Base-by-base conservation (phyloP, 2,329 filamentous ascomycete genomes). In the Pyrenochaeta sp. region DNA sequence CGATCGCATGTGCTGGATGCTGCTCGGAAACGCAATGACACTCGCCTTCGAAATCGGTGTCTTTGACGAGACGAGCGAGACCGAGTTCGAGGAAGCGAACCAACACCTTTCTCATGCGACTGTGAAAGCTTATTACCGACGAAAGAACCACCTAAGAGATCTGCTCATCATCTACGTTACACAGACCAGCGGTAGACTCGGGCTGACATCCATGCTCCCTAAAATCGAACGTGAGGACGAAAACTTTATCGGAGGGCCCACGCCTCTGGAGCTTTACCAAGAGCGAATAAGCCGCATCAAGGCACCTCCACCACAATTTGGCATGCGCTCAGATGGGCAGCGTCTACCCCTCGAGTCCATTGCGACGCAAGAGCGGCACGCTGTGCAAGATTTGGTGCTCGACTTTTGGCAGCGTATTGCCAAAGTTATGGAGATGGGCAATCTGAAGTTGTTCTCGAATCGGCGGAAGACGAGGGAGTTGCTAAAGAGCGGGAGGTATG, bases 1-100 rank as follows among this genome's bases (percentile, higher is more conserved):
- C 58, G 94, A 97, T 72, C 90, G 93, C 53, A 96, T 97, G 91
- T 96, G 92, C 73, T 97, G 94, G 94, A 97, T 97, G 92, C 82
- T 98, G 13, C 84, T 98, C 30, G 96, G 92, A 72, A 96, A 93
- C 37, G 93, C 92, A 13, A 91, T 94, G 82, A 91, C 93, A 1
- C 82, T 98, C 37, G 92, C 91, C 0, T 96, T 96, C 66, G 95
- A 99, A 77, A 87, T 99, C 32, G 95, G 95, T 10, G 92, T 99
- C 2, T 99, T 98, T 68, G 95, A 98, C 66, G 88, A 93, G 57
- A 92, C 93, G 64, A 92, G 91, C 56, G 91, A 93, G 68, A 77
- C 89, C 54, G 84, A 84, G 57, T 81, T 86, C 51, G 72, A 77
- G 46, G 68, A 78, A 50, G 76, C 73, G 3, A 78, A 78, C 61